phyloP scores from a whole-genome alignment of 441 rosid species.

The Isatis lusitanica region DNA sequence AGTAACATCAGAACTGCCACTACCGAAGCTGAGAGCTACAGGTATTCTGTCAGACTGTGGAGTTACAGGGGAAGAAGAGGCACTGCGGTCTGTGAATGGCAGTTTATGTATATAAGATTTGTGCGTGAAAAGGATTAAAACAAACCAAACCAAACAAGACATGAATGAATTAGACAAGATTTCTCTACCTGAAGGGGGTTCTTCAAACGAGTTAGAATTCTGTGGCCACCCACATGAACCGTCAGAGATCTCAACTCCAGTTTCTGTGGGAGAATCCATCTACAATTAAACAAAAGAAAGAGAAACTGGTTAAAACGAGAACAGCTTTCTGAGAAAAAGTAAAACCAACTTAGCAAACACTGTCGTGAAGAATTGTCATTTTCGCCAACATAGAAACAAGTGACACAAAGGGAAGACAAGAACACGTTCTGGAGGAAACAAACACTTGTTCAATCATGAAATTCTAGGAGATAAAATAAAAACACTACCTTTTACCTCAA shows the following conservation, averaged over 20 bases:
- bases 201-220: slow-evolving; percentile 37
- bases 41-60: slow-evolving; percentile 43
- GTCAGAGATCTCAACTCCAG: slow-evolving; percentile 18
- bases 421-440: not conserved
- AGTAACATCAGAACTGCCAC: slow-evolving; percentile 48
- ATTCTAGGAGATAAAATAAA: not conserved
- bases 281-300: not conserved
- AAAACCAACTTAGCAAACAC: not conserved
- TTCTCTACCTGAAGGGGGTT: slow-evolving; percentile 38
- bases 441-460: not conserved
- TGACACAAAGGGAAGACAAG: not conserved
- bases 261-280: slow-evolving; percentile 34
- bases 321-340: not conserved
- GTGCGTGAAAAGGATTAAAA: not conserved
- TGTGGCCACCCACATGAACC: slow-evolving; percentile 25
- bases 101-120: slow-evolving; percentile 17
- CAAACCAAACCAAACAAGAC: not conserved
- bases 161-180: not conserved
- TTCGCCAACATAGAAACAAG: not conserved
- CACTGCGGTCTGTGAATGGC: slow-evolving; percentile 36
- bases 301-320: not conserved
- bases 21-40: slow-evolving; percentile 46
- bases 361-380: not conserved
- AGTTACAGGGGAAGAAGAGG: slow-evolving; percentile 47
- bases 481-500: not conserved